phyloP scores from a whole-genome alignment of 495 filamentous ascomycete genomes.

The Trichocladium antarcticum region DNA sequence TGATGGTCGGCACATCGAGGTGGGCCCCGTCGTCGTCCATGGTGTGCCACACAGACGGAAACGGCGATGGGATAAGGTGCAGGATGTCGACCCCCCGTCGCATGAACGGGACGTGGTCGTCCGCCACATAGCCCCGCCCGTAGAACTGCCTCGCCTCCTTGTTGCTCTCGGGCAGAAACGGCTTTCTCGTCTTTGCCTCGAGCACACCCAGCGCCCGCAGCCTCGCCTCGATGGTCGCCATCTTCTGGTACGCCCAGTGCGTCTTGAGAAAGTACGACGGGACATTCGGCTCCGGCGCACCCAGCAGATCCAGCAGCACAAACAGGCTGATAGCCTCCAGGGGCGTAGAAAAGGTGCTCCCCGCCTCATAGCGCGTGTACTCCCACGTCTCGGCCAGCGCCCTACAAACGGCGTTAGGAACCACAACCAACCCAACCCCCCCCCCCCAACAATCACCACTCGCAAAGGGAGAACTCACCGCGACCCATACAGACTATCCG shows the following conservation, averaged over 20 bases:
- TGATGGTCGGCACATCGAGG: constrained; percentile 68
- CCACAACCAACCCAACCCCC: too few relatives aligned
- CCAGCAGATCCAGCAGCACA: constrained; percentile 85
- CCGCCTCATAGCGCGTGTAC: constrained; percentile 9
- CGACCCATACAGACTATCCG: constrained; percentile 79
- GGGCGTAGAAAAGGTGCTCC: constrained; percentile 40
- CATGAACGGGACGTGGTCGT: constrained; percentile 90
- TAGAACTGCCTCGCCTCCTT: constrained; percentile 44
- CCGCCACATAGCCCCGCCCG: constrained; percentile 49
- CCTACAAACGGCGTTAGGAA: constrained; percentile 8
- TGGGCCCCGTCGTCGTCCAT: constrained; percentile 77
- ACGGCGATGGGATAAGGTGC: constrained; percentile 74
- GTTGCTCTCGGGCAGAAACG: constrained; percentile 40
- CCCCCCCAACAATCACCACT: background rate
- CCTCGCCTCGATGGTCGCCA: constrained; percentile 58
- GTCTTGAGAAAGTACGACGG: constrained; percentile 77
- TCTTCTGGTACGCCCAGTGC: constrained; percentile 79
- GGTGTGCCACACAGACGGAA: constrained; percentile 80
- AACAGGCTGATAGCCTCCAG: constrained; percentile 76
- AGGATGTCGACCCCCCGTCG: constrained; percentile 72
- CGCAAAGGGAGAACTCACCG: constrained; percentile 35
- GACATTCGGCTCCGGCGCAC: constrained; percentile 54
- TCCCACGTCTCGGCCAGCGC: constrained; percentile 25
- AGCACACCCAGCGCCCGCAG: constrained; percentile 43
- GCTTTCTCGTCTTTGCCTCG: constrained; percentile 23